Evolutionary conservation across 2,329 filamentous ascomycete species (phyloP).

Genomic region (Aphanoascus verrucosus): DNA sequence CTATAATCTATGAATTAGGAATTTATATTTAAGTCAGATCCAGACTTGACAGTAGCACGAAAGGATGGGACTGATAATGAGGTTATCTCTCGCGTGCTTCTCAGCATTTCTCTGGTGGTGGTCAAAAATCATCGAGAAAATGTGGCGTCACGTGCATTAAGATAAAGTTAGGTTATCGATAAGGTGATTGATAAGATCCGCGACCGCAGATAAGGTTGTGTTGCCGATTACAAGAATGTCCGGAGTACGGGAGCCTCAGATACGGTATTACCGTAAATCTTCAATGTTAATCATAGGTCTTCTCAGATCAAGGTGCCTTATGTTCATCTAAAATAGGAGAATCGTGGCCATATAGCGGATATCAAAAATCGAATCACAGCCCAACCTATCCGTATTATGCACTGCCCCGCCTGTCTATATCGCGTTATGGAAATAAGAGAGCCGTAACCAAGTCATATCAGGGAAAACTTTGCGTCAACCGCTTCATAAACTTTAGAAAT

Average conservation of each 20-base stretch:
- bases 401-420: background rate
- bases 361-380: too few relatives aligned
- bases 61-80: background rate
- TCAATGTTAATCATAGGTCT: too few relatives aligned
- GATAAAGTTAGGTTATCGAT: background rate
- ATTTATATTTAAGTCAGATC: too few relatives aligned
- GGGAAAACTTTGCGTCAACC: background rate
- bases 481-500: constrained; percentile 12
- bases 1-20: background rate
- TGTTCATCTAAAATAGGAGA: too few relatives aligned
- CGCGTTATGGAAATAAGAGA: background rate
- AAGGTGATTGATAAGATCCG: constrained; percentile 10
- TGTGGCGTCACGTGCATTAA: background rate
- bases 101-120: background rate
- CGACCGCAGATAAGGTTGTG: background rate
- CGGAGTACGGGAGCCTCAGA: too few relatives aligned
- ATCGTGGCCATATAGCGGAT: too few relatives aligned
- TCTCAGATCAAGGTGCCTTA: too few relatives aligned
- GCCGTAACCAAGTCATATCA: background rate
- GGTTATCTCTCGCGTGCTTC: background rate
- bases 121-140: background rate
- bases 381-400: too few relatives aligned
- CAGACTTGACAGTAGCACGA: background rate
- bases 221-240: too few relatives aligned
- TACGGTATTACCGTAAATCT: too few relatives aligned